These are phyloP conservation scores for Phaeomoniella chlamydospora DNA, from an alignment of 2,329 filamentous ascomycete genomes.

Conservation along the genomic window DNA sequence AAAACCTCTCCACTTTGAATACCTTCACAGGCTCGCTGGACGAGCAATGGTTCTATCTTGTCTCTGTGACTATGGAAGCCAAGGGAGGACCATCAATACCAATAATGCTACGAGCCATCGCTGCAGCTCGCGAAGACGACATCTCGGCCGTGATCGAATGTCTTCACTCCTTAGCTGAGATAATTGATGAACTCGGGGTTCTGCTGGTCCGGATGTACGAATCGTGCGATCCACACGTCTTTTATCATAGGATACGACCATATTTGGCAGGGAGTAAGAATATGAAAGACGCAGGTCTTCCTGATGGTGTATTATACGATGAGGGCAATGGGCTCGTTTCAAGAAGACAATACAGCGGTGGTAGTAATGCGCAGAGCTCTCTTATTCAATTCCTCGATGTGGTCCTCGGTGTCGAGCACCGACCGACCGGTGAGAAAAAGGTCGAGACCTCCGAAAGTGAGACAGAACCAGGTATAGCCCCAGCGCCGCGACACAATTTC, in stretches of 20 bases:
- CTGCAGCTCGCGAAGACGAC: slow-evolving; percentile 60
- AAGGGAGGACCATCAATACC: slow-evolving; percentile 76
- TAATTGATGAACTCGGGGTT: slow-evolving; percentile 66
- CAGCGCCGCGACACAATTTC: slow-evolving; percentile 63
- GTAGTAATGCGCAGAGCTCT: slow-evolving; percentile 93
- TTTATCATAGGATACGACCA: slow-evolving; percentile 91
- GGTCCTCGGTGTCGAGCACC: slow-evolving; percentile 75
- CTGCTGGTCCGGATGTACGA: slow-evolving; percentile 86
- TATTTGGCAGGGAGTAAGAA: slow-evolving; percentile 95
- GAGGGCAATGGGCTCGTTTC: slow-evolving; percentile 52
- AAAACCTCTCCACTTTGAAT: slow-evolving; percentile 75
- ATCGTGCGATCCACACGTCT: slow-evolving; percentile 83
- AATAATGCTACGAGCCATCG: slow-evolving; percentile 76
- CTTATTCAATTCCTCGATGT: slow-evolving; percentile 97
- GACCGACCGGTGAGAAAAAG: slow-evolving; percentile 61
- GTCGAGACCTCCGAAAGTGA: slow-evolving; percentile 30
- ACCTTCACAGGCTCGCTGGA: slow-evolving; percentile 92
- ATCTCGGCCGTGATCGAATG: slow-evolving; percentile 57
- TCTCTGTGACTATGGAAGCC: slow-evolving; percentile 91
- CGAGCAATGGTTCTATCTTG: slow-evolving; percentile 97
- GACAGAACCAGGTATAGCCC: slow-evolving; percentile 25
- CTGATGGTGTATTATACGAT: slow-evolving; percentile 77
- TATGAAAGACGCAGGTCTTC: slow-evolving; percentile 86
- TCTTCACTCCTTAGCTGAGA: slow-evolving; percentile 72
- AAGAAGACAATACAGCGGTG: slow-evolving; percentile 79